Evolutionary conservation across 768 basidiomycete species (phyloP), one percentile per base, ranked within the genome.

Genomic region (Auricularia sp.): DNA sequence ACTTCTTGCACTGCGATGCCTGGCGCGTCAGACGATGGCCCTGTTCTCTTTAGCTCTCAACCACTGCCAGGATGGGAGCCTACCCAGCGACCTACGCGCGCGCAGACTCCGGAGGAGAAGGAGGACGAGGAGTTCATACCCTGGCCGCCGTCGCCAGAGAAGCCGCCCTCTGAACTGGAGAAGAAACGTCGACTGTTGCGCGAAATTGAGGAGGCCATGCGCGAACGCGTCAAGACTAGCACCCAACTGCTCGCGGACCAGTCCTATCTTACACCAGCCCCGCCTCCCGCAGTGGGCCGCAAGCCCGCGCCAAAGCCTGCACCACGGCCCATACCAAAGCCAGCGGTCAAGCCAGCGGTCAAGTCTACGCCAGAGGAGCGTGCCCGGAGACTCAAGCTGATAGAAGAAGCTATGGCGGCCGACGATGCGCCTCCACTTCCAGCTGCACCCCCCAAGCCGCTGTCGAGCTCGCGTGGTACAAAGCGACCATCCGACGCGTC

Each of bases 401-500:
- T 59, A 8, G 34, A 59, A 24, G 56, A 59, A 59, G 29, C 56
- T 8, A 29, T 59, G 29, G 24, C 24, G 14, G 18, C 14, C 24
- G 21, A 13, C 34, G 24, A 59, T 6, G 11, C 29, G 8, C 4
- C 56, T 7, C 56, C 56, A 18, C 56, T 18, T 21, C 18, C 56
- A 54, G 29, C 29, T 10, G 10, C 8, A 29, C n/a, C 54, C 10
- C 11, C 11, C 13, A 11, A 10, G 4, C 21, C 54, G 10, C 24
- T 21, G 54, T 29, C 54, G 54, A 18, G 14, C 14, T 10, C 54
- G 54, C 56, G 56, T 18, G 56, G 56, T 7, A 18, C 34, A 10
- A 59, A 59, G 29, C 56, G 56, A 6, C 8, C 56, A 18, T 35
- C 56, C 56, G 56, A 59, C 56, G 56, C 56, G 56, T 59, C 56